phyloP scores from a whole-genome alignment of 2,329 filamentous ascomycete species.

The Verticillium longisporum region DNA sequence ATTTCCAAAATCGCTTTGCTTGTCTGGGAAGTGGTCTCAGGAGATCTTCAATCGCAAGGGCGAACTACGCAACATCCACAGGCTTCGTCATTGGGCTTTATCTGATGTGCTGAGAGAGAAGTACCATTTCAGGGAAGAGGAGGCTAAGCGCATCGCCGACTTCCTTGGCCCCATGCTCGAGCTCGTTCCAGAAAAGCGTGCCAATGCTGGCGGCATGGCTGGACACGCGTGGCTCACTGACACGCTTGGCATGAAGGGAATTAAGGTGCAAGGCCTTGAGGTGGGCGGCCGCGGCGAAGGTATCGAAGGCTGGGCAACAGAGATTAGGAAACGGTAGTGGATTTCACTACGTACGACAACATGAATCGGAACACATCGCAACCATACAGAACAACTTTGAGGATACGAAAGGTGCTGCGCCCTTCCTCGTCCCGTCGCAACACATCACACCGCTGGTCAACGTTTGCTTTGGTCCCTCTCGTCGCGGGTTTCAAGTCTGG shows the following conservation, averaged over 20 bases:
- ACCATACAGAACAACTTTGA: neutral
- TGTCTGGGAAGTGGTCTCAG: constrained; percentile 93
- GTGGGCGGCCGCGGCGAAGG: constrained; percentile 83
- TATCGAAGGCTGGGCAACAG: constrained; percentile 87
- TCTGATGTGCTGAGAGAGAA: constrained; percentile 92
- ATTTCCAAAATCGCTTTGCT: constrained; percentile 86
- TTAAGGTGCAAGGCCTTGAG: constrained; percentile 64
- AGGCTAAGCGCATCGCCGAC: constrained; percentile 68
- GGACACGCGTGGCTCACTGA: constrained; percentile 76
- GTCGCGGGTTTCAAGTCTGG: neutral
- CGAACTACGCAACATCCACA: constrained; percentile 94
- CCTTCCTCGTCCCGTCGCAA: neutral
- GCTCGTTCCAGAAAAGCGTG: constrained; percentile 77
- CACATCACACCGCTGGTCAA: neutral
- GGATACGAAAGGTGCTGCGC: neutral
- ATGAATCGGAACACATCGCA: neutral
- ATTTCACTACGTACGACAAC: constrained; percentile 1
- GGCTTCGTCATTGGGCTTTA: constrained; percentile 90
- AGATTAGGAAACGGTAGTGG: constrained; percentile 72
- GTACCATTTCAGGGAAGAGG: constrained; percentile 85
- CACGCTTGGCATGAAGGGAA: constrained; percentile 79
- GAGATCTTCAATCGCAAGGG: constrained; percentile 99
- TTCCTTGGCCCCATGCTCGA: constrained; percentile 91
- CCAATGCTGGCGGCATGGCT: constrained; percentile 94
- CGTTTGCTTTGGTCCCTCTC: neutral